These are phyloP conservation scores for Cokeromyces recurvatus DNA, from an alignment of 371 early-diverging fungal species.

Conservation along the genomic window DNA sequence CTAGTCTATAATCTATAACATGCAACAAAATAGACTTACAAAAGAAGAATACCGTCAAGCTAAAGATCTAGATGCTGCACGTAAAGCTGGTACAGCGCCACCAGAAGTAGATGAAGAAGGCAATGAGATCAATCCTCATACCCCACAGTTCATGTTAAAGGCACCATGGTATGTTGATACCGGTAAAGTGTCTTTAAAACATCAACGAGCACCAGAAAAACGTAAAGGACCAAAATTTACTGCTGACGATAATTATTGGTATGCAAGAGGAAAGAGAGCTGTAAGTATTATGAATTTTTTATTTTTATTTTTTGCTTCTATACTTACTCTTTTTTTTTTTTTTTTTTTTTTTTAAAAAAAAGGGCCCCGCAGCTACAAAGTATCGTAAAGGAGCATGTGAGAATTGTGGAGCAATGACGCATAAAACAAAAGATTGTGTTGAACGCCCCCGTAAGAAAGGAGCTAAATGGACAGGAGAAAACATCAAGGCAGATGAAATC, in stretches of 20 bases:
- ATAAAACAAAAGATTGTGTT: conserved; percentile 90
- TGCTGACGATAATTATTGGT: conserved; percentile 68
- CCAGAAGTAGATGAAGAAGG: conserved; percentile 91
- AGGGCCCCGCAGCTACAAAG: conserved; percentile 83
- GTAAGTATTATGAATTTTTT: conserved; percentile 32
- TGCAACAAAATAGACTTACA: conserved; percentile 54
- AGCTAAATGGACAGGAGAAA: conserved; percentile 84
- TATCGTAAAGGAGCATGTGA: conserved; percentile 95
- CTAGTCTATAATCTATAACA: background rate
- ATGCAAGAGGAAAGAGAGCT: conserved; percentile 71
- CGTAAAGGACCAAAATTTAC: conserved; percentile 33
- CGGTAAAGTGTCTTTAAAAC: conserved; percentile 83
- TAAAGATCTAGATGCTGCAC: conserved; percentile 85
- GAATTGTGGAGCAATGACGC: conserved; percentile 94
- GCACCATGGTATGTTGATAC: conserved; percentile 97
- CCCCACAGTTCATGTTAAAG: conserved; percentile 93
- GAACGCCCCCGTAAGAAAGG: conserved; percentile 90
- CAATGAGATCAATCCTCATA: conserved; percentile 97
- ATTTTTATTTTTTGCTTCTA: background rate
- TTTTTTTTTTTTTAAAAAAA: background rate
- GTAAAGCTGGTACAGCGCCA: conserved; percentile 88
- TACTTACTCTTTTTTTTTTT: background rate
- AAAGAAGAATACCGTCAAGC: conserved; percentile 84
- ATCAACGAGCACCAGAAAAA: conserved; percentile 68
- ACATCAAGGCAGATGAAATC: conserved; percentile 84